A percentile compares a stretch with the other conserved stretches of the same genome.
These are phyloP conservation scores for Aspergillus neoniger DNA, from an alignment of 2,329 filamentous ascomycete species.

Conservation along the genomic window DNA sequence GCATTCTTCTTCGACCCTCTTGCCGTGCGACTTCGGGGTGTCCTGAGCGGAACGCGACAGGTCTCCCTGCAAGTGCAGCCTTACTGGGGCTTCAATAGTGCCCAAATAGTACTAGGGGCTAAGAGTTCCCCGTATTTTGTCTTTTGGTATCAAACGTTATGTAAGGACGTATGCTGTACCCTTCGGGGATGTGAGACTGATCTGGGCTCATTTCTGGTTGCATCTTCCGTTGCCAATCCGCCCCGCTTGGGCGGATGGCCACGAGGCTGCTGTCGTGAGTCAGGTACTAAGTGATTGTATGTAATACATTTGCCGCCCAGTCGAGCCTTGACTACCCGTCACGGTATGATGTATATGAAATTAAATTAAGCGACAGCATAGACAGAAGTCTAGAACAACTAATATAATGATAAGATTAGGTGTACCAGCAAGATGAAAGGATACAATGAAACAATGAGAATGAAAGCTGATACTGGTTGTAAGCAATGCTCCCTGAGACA, in stretches of 20 bases:
- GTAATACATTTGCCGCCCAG: constrained; percentile 9
- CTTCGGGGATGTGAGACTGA: constrained; percentile 13
- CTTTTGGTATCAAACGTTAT: not conserved
- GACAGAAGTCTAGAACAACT: too few relatives aligned
- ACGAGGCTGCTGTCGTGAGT: constrained; percentile 21
- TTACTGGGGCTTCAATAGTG: constrained; percentile 22
- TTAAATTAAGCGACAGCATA: too few relatives aligned
- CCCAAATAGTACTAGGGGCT: constrained; percentile 9
- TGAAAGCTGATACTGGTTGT: not conserved
- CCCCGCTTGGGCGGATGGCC: constrained; percentile 25
- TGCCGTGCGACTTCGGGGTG: not conserved
- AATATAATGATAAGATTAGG: not conserved
- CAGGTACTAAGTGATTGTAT: constrained; percentile 17
- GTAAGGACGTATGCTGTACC: not conserved
- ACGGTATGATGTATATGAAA: not conserved
- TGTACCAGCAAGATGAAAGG: not conserved
- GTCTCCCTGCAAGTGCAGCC: constrained; percentile 20
- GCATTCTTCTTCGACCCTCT: not conserved
- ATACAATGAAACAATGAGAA: not conserved
- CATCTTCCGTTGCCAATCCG: not conserved
- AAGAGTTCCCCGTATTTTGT: not conserved
- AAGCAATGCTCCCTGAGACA: not conserved
- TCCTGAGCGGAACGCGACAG: constrained; percentile 10
- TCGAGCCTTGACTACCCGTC: not conserved
- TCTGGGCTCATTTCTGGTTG: constrained; percentile 16